A percentile compares a stretch with the other conserved stretches of the same genome.
phyloP scores from a whole-genome alignment of 306 rosid species.

The Argentina anserina region DNA sequence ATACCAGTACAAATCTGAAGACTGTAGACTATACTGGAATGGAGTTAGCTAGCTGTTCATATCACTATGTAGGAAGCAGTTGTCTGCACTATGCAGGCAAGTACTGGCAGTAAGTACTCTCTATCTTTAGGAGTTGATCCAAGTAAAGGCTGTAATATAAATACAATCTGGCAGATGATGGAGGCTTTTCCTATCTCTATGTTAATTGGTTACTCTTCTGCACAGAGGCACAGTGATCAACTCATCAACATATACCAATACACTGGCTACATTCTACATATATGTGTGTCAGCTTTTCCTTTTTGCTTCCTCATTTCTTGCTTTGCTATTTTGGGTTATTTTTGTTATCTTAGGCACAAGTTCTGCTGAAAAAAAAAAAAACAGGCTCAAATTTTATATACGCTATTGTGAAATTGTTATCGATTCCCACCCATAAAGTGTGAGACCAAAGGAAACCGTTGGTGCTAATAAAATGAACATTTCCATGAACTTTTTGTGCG shows the following conservation, averaged over 20 bases:
- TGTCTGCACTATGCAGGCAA: constrained; percentile 29
- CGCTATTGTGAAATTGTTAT: no score
- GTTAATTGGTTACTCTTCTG: constrained; percentile 18
- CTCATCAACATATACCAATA: background rate
- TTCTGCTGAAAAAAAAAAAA: no score
- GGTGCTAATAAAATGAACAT: background rate
- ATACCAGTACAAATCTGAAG: background rate
- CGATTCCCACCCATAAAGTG: background rate
- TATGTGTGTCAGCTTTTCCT: constrained; percentile 34
- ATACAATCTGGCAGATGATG: background rate
- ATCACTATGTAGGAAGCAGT: constrained; percentile 40
- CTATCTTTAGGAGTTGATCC: constrained; percentile 15
- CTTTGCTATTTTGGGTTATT: constrained; percentile 32
- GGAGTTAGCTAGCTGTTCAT: background rate
- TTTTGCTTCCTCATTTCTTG: constrained; percentile 37
- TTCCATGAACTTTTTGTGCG: background rate
- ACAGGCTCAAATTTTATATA: background rate
- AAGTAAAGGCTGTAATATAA: background rate
- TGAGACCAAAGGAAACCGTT: background rate
- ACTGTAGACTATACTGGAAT: background rate
- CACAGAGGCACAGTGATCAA: background rate
- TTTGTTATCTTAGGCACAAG: no score
- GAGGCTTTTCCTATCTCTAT: background rate
- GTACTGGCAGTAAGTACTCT: constrained; percentile 19
- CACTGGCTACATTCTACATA: constrained; percentile 9